Base-by-base conservation (phyloP, 2,329 filamentous ascomycete genomes). In the Knufia fluminis region DNA sequence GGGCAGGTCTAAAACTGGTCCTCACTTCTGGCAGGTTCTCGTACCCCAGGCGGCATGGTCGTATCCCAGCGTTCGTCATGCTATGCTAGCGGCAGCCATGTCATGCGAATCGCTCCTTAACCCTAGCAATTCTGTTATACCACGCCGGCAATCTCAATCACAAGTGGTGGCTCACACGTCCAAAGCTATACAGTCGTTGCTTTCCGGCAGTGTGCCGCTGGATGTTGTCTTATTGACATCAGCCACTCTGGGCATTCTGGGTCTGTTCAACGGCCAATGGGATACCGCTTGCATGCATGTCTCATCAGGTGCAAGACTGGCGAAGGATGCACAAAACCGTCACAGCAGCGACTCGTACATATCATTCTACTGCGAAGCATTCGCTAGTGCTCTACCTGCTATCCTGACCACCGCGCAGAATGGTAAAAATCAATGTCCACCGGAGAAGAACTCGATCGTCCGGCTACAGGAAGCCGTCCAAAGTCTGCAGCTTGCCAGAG, bases 1-100 rank as follows among this genome's bases (percentile, higher is more conserved):
- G 16, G 23, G 45, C 23, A 48, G 45, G 31, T 48, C 45, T 7
- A 39, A 22, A 4, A 4, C 33, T 10, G 45, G 19, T 2, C 45
- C 45, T 8, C 19, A 40, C 20, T 50, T 55, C 32, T 55, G 53
- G 53, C 33, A 41, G 12, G 24, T 23, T 12, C 46, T 45, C 14
- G 49, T 55, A n/a, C 53, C 53, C 23, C 53, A 52, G 36, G 46
- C 41, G 3, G 48, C 52, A 10, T 55, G 52, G 49, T 17, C 43
- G 4, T 46, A 50, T 23, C 26, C 40, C 12, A 45, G 46, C 19
- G 47, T 55, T 14, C 49, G 50, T 17, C 51, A 55, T 47, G 53
- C 51, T 10, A 48, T 55, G 49, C 35, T 55, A 14, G 53, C 51
- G 12, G 32, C 51, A 31, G 53, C 53, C 14, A 44, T 50, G 4